Base-by-base conservation (phyloP, 441 rosid genomes). In the Kokia cookei region DNA sequence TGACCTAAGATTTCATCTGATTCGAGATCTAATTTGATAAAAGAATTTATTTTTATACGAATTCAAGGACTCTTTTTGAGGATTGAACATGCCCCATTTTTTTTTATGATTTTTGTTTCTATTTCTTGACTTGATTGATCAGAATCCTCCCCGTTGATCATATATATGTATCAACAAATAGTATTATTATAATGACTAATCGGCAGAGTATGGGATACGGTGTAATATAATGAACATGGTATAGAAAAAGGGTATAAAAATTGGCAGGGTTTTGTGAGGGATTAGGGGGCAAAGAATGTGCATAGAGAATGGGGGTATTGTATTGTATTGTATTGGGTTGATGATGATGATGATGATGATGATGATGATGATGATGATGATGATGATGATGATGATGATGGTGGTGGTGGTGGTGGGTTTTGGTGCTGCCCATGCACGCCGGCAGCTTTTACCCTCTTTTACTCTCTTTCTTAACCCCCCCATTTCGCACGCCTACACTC, bases 341-440 rank as follows among this genome's bases (percentile, higher is more conserved):
- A 12, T 58, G 63, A 11, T 57, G 62, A 11, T 57, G 62, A 15
- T 11, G 63, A 32, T 27, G 40, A 12, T 58, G 63, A 11, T 57
- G 62, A 15, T 11, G 63, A 32, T 32, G 37, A 32, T 32, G 37
- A 32, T 32, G 0, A 5, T 13, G n/a, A 11, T 57, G 62, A 15
- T 11, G 63, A 32, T 27, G 40, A 12, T 58, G 63, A 11, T 57
- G 62, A 15, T 11, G 63, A 32, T 32, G 37, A 32, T 32, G 37
- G 4, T 32, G 0, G 1, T 13, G n/a, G n/a, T 47, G 51, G 84
- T 86, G 89, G 81, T 81, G 89, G 50, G 63, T 26, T 58, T 58
- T 58, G 63, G 27, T 59, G 64, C 84, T 86, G 88, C 80, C 81
- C 89, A 79, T 83, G 94, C 97, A 92, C 94, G 96, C 97, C 91